Evolutionary conservation across 257 asterid species (phyloP).

Genomic region (Linderniella brevidens): DNA sequence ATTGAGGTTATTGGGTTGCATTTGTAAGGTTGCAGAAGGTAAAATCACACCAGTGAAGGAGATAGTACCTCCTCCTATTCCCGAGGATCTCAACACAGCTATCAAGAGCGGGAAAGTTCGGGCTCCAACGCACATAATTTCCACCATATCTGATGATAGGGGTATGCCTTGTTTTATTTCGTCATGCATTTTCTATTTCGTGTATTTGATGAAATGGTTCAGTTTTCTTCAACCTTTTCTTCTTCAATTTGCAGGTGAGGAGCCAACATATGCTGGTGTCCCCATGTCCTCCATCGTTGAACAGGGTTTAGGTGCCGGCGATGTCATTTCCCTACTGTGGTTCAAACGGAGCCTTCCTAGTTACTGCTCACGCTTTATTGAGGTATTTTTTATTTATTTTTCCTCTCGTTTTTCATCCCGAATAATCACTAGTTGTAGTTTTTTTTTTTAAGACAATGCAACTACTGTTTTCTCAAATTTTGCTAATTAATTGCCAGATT

Average conservation of each 20-base stretch:
- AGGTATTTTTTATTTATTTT: conserved; percentile 29
- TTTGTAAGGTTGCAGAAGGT: conserved; percentile 53
- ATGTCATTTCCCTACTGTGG: conserved; percentile 92
- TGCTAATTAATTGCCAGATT: conserved; percentile 34
- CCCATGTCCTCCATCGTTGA: conserved; percentile 96
- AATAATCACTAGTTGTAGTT: background rate
- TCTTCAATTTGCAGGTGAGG: conserved; percentile 58
- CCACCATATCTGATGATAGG: conserved; percentile 97
- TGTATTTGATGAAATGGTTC: background rate
- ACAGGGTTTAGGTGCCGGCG: conserved; percentile 97
- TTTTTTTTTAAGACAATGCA: conserved; percentile 6
- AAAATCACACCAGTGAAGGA: conserved; percentile 70
- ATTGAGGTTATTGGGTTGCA: conserved; percentile 13
- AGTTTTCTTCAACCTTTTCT: conserved; percentile 11
- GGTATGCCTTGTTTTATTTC: conserved; percentile 25
- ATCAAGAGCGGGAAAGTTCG: conserved; percentile 96
- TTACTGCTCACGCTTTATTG: conserved; percentile 90
- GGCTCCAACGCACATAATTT: conserved; percentile 96
- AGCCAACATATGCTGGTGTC: conserved; percentile 89
- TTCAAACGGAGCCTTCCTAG: conserved; percentile 98
- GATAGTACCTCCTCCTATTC: conserved; percentile 86
- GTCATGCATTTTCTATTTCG: background rate
- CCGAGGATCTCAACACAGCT: conserved; percentile 86
- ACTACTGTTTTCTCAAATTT: conserved; percentile 8
- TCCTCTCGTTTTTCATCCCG: conserved; percentile 4